phyloP scores from a whole-genome alignment of 1,139 yeast genomes.

The Meyerozyma carpophila region DNA sequence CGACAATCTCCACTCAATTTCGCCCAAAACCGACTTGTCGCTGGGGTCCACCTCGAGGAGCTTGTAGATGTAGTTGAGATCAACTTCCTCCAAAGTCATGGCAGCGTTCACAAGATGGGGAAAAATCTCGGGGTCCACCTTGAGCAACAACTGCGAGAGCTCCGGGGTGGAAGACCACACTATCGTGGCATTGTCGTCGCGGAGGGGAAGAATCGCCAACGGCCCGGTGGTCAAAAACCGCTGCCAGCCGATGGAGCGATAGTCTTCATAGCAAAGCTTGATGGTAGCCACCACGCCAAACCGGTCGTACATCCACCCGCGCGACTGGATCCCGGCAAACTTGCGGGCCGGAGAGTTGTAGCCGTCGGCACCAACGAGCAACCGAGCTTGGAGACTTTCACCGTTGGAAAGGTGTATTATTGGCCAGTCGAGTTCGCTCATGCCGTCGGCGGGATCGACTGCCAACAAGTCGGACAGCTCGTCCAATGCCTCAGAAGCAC shows the following conservation, averaged over 20 bases:
- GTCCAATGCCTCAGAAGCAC: slow-evolving; percentile 3
- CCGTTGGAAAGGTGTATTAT: slow-evolving; percentile 67
- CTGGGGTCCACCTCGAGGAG: slow-evolving; percentile 28
- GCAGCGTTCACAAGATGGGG: slow-evolving; percentile 79
- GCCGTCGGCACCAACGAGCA: slow-evolving; percentile 94
- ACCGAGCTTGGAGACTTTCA: slow-evolving; percentile 55
- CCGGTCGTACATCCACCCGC: slow-evolving; percentile 89
- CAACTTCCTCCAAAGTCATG: slow-evolving; percentile 55
- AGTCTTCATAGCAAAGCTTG: slow-evolving; percentile 67
- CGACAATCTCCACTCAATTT: slow-evolving; percentile 68
- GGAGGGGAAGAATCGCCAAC: slow-evolving; percentile 82
- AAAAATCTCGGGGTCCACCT: slow-evolving; percentile 58
- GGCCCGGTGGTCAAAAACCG: slow-evolving; percentile 92
- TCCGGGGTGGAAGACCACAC: slow-evolving; percentile 93
- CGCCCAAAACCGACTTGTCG: slow-evolving; percentile 52
- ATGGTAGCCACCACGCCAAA: slow-evolving; percentile 91
- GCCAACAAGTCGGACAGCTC: slow-evolving; percentile 10
- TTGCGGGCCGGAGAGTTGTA: slow-evolving; percentile 88
- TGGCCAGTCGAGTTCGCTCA: slow-evolving; percentile 63
- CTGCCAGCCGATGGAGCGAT: slow-evolving; percentile 81
- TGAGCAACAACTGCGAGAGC: slow-evolving; percentile 56
- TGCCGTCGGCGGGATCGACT: slow-evolving; percentile 15
- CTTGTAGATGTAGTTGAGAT: slow-evolving; percentile 33
- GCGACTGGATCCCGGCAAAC: slow-evolving; percentile 73
- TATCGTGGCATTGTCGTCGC: slow-evolving; percentile 78